phyloP scores from a whole-genome alignment of 129 eudicot species.

The Chrysanthemum lavandulifolium region DNA sequence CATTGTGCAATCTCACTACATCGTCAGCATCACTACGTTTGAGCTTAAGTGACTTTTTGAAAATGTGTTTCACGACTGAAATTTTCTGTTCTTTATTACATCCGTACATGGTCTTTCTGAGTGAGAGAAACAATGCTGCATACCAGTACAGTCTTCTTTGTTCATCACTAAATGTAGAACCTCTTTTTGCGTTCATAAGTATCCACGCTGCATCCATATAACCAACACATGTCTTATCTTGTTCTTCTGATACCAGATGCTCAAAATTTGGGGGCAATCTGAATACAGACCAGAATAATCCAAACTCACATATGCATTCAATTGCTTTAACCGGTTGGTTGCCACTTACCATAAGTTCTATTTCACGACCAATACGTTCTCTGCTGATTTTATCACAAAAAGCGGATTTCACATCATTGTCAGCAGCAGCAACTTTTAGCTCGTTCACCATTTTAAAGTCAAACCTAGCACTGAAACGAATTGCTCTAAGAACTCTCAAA shows the following conservation, averaged over 20 bases:
- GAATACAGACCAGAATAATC: slow-evolving; percentile 68
- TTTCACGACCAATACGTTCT: slow-evolving; percentile 79
- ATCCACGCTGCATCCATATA: slow-evolving; percentile 69
- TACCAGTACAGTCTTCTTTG: slow-evolving; percentile 62
- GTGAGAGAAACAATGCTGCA: slow-evolving; percentile 75
- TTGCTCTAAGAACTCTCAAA: too few species aligned
- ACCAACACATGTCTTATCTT: slow-evolving; percentile 60
- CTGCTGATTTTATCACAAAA: too few species aligned
- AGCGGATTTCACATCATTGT: too few species aligned
- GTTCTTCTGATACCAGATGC: slow-evolving; percentile 49
- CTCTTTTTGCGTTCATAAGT: slow-evolving; percentile 46
- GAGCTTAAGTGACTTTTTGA: slow-evolving; percentile 65
- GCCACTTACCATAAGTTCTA: slow-evolving; percentile 77
- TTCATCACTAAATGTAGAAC: slow-evolving; percentile 46
- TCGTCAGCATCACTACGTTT: slow-evolving; percentile 70
- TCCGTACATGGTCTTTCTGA: slow-evolving; percentile 40
- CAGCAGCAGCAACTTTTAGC: too few species aligned
- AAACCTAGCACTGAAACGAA: too few species aligned
- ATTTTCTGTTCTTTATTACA: slow-evolving; percentile 63
- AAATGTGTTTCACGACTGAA: slow-evolving; percentile 45
- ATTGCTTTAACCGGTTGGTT: slow-evolving; percentile 38
- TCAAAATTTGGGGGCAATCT: slow-evolving; percentile 52
- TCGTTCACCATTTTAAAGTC: too few species aligned
- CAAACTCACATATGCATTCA: slow-evolving; percentile 46
- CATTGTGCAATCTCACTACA: slow-evolving; percentile 54